Evolutionary conservation across 352 stramenopile genomes (phyloP), one percentile per base, ranked within the genome.

Genomic region (Thraustotheca clavata): DNA sequence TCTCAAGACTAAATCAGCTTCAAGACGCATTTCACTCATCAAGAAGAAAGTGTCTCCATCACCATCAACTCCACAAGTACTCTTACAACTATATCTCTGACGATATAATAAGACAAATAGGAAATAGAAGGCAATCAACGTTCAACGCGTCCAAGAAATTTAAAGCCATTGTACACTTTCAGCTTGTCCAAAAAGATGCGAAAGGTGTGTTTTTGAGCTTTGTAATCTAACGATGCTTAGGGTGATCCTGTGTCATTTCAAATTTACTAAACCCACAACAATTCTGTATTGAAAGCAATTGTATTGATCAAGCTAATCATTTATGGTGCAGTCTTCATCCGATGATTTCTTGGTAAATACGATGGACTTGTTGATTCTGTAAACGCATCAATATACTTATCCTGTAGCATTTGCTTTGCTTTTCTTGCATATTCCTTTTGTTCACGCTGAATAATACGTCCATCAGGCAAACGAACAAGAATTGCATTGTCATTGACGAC

Each of bases 281-380:
- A 47, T 24, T 41, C 16, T 11, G 12, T 48, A 5, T 5, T 31
- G 29, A 46, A 26, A 41, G 31, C 40, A 20, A 14, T 39, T 40
- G 26, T 54, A 31, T n/a, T n/a, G n/a, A n/a, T n/a, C n/a, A n/a
- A n/a, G 18, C 12, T 12, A 20, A 26, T 8, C 57, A 38, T 54
- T 54, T 20, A 34, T 35, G 46, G 47, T 46, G 39, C 57, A 14
- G 60, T 49, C 41, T 62, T 68, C 61, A 69, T 69, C 16, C 84
- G 81, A 54, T 94, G 85, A 65, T 90, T 85, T 67, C 87, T 87
- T 61, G 83, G 79, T 7, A 94, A 79, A 26, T 83, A 83, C 48
- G 87, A 85, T 5, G 69, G 68, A 48, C 83, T 90, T 55, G 88
- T 92, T 4, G 76, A 46, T 24, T 88, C 80, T 63, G 82, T 73